These are phyloP conservation scores for Rhodotorula sp. DNA, from an alignment of 1,284 basidiomycete species.

Conservation along the genomic window DNA sequence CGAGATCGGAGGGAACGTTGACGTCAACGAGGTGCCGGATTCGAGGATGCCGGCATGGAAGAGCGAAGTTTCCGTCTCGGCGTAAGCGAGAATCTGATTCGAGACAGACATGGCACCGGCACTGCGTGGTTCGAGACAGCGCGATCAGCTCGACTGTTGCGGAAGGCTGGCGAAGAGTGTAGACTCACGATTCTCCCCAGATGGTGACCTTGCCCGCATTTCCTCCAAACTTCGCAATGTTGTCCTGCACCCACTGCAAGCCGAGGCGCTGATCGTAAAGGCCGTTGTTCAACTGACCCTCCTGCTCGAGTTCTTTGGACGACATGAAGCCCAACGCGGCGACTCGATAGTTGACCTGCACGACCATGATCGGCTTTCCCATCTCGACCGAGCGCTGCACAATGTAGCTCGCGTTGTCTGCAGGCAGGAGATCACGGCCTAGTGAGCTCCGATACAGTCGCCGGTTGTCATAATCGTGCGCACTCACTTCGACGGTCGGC, in stretches of 20 bases:
- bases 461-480: too few relatives aligned
- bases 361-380: conserved; percentile 34
- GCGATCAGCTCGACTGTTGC: not conserved
- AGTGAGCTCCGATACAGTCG: not conserved
- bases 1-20: not conserved
- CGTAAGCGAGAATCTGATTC: conserved; percentile 18
- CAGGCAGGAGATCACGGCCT: not conserved
- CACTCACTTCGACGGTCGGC: conserved; percentile 16
- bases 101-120: conserved; percentile 40
- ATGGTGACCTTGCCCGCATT: conserved; percentile 44
- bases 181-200: conserved; percentile 50
- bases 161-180: too few relatives aligned
- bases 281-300: conserved; percentile 25
- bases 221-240: conserved; percentile 65
- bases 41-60: conserved; percentile 52
- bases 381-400: conserved; percentile 33
- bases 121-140: not conserved
- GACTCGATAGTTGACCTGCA: conserved; percentile 52
- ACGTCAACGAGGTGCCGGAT: conserved; percentile 44
- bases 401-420: conserved; percentile 46
- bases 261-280: conserved; percentile 35
- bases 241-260: conserved; percentile 54
- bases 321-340: conserved; percentile 56
- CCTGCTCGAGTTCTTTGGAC: conserved; percentile 50
- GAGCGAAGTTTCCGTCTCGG: conserved; percentile 25